A percentile compares a stretch with the other conserved stretches of the same genome.
Conservation (phyloP, 805 yeast genomes). For the Hanseniaspora mollemarum region DNA sequence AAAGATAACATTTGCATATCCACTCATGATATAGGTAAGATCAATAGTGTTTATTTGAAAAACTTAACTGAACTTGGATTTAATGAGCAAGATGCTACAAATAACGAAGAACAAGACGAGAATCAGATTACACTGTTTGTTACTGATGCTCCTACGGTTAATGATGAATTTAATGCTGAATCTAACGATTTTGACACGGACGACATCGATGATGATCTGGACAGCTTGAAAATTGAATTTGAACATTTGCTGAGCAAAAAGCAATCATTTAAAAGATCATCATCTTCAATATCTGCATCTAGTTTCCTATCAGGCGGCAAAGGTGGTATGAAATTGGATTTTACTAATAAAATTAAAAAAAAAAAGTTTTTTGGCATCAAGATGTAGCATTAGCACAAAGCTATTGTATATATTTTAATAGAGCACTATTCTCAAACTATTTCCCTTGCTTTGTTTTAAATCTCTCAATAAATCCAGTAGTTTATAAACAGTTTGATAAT, state of each 20-base stretch:
- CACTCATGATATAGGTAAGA: conserved; percentile 4
- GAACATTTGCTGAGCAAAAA: background rate
- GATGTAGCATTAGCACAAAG: background rate
- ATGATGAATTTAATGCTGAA: background rate
- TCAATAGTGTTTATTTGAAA: conserved; percentile 3
- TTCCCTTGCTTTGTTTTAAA: conserved; percentile 27
- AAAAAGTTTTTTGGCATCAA: background rate
- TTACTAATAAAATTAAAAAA: conserved; percentile 41
- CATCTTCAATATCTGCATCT: conserved; percentile 47
- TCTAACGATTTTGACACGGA: background rate
- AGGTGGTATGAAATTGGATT: background rate
- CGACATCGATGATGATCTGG: conserved; percentile 2
- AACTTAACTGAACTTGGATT: conserved; percentile 6
- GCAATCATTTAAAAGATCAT: conserved; percentile 38
- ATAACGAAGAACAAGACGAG: background rate
- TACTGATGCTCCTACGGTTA: background rate
- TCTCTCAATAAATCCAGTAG: conserved; percentile 22
- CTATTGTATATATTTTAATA: conserved; percentile 19
- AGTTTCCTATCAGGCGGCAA: conserved; percentile 30
- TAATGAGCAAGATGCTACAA: background rate
- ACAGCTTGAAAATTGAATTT: background rate
- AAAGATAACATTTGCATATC: background rate
- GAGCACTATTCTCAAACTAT: conserved; percentile 28
- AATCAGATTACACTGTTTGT: no score
- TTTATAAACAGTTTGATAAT: conserved; percentile 11